Percentiles rank a stretch among this genome's conserved stretches.
Conservation (phyloP, 2,329 filamentous ascomycete species). For the Aspergillus eucalypticola region DNA sequence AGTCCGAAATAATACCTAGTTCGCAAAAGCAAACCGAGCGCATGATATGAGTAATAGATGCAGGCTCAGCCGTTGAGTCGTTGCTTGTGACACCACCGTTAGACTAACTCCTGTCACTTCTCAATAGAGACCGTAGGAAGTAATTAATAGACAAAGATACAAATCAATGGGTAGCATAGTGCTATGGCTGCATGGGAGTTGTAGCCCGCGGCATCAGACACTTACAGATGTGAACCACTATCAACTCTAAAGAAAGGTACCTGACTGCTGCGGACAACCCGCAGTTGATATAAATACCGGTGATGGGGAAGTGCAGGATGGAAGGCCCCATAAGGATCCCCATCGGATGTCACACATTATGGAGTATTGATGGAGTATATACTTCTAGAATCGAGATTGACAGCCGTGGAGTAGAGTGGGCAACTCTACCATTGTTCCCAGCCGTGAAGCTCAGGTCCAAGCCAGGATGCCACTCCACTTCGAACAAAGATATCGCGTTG, state of each 20-base stretch:
- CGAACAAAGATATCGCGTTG: slow-evolving; percentile 22
- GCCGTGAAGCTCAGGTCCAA: slow-evolving; percentile 19
- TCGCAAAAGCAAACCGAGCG: background rate
- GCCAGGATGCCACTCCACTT: slow-evolving; percentile 21
- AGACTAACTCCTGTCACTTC: background rate
- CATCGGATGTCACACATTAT: slow-evolving; percentile 1
- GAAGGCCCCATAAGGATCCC: slow-evolving; percentile 4
- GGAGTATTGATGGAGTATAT: slow-evolving; percentile 5
- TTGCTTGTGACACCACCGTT: background rate
- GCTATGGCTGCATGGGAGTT: background rate
- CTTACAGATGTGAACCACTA: no score
- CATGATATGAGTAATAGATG: background rate
- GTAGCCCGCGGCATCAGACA: background rate
- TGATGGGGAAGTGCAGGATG: background rate
- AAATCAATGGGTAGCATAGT: background rate
- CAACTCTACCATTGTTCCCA: slow-evolving; percentile 21
- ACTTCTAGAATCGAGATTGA: slow-evolving; percentile 13
- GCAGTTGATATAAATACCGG: background rate
- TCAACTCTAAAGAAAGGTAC: no score
- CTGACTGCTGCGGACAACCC: background rate
- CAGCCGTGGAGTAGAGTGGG: slow-evolving; percentile 25
- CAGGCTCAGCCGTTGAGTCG: slow-evolving; percentile 7
- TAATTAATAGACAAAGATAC: background rate
- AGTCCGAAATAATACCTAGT: background rate
- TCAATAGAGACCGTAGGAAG: background rate